Evolutionary conservation across 2,329 filamentous ascomycete genomes (phyloP).

Genomic region (Fusarium torulosum): DNA sequence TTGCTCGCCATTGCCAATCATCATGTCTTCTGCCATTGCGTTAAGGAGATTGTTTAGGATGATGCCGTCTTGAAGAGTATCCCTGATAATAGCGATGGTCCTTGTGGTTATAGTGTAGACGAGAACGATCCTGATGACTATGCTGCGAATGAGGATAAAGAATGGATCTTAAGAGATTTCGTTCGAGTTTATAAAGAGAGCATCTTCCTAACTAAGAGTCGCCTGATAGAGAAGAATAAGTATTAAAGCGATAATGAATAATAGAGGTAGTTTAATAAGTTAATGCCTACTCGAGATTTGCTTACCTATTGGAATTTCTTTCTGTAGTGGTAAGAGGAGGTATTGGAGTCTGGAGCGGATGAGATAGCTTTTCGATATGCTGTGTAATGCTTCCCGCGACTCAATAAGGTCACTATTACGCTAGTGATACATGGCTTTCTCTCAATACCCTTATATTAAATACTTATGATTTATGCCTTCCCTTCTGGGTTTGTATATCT

Average conservation of each 20-base stretch:
- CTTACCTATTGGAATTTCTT: not conserved
- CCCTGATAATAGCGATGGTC: rapidly evolving
- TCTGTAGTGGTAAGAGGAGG: not conserved
- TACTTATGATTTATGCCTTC: conserved; percentile 17
- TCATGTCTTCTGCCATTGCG: not conserved
- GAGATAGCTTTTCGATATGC: conserved; percentile 10
- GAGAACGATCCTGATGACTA: not conserved
- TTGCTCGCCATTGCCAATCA: conserved; percentile 12
- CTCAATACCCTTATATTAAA: not conserved
- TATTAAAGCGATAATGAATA: not conserved
- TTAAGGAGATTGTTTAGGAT: conserved; percentile 19
- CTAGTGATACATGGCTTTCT: not conserved
- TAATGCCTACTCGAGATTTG: not conserved
- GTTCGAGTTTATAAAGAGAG: not conserved
- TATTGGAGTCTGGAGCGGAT: not conserved
- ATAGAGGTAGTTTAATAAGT: not conserved
- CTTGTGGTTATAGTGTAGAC: not conserved
- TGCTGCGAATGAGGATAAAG: not conserved
- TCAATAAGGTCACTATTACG: not conserved
- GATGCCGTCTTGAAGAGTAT: not conserved
- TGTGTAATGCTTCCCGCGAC: not conserved
- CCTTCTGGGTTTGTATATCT: conserved; percentile 6
- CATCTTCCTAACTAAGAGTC: not conserved
- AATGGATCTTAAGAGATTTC: not conserved
- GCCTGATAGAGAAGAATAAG: not conserved